A percentile compares a stretch with the other conserved stretches of the same genome.
phyloP scores from a whole-genome alignment of 495 filamentous ascomycete species.

The Penicillium parvum region DNA sequence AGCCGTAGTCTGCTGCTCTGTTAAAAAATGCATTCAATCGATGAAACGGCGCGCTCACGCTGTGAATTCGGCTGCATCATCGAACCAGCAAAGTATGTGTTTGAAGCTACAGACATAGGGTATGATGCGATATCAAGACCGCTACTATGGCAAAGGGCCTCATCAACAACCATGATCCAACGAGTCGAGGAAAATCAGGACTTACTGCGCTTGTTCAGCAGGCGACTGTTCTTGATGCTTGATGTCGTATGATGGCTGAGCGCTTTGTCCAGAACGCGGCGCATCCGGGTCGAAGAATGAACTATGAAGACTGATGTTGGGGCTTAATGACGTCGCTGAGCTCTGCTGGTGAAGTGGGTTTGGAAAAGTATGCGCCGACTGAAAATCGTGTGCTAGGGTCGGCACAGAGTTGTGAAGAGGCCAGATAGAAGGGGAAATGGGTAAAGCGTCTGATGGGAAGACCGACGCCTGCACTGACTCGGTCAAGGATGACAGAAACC shows the following conservation, averaged over 20 bases:
- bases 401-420: constrained; percentile 7
- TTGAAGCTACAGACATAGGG: constrained; percentile 28
- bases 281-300: constrained; percentile 6
- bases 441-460: constrained; percentile 13
- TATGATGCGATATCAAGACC: constrained; percentile 19
- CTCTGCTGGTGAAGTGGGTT: constrained; percentile 6
- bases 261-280: constrained; percentile 5
- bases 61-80: constrained; percentile 27
- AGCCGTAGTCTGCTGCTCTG: constrained; percentile 18
- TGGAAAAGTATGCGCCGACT: constrained; percentile 6
- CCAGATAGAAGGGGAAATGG: constrained; percentile 9
- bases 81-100: constrained; percentile 21
- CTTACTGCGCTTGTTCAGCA: constrained; percentile 10
- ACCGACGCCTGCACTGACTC: constrained; percentile 16
- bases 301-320: constrained; percentile 5
- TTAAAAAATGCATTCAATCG: constrained; percentile 2
- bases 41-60: constrained; percentile 9
- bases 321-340: constrained; percentile 11
- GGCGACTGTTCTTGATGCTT: constrained; percentile 7
- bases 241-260: constrained; percentile 7
- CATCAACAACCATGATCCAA: background rate
- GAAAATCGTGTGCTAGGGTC: constrained; percentile 5
- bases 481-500: constrained; percentile 7
- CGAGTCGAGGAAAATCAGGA: background rate
- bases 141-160: background rate